Conservation (phyloP, 805 yeast species). For the Saturnispora zaruensis region DNA sequence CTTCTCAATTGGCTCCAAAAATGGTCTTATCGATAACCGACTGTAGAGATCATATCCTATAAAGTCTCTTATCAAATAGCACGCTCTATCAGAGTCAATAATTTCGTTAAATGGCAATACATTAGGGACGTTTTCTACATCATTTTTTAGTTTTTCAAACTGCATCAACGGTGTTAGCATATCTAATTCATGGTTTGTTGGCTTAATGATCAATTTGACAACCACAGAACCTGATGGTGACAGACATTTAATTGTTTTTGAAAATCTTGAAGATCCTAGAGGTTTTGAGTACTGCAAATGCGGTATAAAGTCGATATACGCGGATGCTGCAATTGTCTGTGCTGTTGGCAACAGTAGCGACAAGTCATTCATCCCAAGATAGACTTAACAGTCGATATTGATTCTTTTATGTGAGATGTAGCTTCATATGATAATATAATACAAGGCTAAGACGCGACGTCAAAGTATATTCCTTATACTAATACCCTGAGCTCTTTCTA, state of each 20-base stretch:
- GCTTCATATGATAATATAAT: background rate
- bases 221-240: slow-evolving; percentile 67
- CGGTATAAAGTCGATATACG: slow-evolving; percentile 75
- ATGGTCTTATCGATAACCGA: slow-evolving; percentile 78
- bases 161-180: slow-evolving; percentile 24
- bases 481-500: background rate
- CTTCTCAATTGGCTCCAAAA: slow-evolving; percentile 71
- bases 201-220: slow-evolving; percentile 78
- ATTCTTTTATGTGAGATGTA: background rate
- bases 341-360: slow-evolving; percentile 85
- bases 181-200: slow-evolving; percentile 33
- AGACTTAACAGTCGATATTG: background rate
- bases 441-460: background rate
- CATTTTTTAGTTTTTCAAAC: slow-evolving; percentile 29
- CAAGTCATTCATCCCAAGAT: slow-evolving; percentile 34
- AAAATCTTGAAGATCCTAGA: slow-evolving; percentile 71
- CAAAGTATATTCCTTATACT: background rate
- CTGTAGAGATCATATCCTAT: slow-evolving; percentile 78
- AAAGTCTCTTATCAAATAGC: slow-evolving; percentile 78
- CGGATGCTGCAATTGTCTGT: slow-evolving; percentile 83
- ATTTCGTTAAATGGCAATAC: slow-evolving; percentile 65
- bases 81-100: slow-evolving; percentile 86
- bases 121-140: slow-evolving; percentile 46
- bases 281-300: slow-evolving; percentile 68
- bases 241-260: slow-evolving; percentile 76